Evolutionary conservation across 179 eudicot genomes (phyloP).

Genomic region (Vitellaria paradoxa): DNA sequence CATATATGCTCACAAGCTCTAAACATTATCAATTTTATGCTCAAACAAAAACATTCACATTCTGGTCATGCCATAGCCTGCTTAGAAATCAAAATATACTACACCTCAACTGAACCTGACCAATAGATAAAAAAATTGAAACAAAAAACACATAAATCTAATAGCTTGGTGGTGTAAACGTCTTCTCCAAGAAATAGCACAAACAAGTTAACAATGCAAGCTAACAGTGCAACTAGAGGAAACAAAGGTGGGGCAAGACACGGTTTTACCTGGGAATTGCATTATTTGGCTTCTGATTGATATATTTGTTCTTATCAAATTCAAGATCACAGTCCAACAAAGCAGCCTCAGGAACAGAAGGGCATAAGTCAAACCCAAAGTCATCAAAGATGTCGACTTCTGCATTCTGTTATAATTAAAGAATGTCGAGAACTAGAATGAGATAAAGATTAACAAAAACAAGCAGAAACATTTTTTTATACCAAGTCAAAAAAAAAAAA

Average conservation of each 20-base stretch:
- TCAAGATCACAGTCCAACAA: conserved; percentile 19
- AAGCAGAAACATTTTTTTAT: neutral
- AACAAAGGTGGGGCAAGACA: neutral
- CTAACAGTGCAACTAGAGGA: neutral
- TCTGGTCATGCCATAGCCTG: neutral
- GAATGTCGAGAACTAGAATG: neutral
- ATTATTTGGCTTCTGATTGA: conserved; percentile 18
- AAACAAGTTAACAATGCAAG: neutral
- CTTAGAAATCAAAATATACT: neutral
- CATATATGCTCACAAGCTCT: neutral
- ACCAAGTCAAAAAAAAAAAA: neutral
- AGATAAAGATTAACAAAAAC: neutral
- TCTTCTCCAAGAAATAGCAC: neutral
- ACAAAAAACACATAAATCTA: neutral
- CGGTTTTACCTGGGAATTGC: conserved; percentile 33
- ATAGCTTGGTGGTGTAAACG: neutral
- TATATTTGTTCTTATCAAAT: conserved; percentile 11
- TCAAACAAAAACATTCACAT: neutral
- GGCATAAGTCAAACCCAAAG: conserved; percentile 43
- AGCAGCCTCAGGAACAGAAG: conserved; percentile 35
- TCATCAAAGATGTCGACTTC: conserved; percentile 34
- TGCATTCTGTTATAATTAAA: conserved; percentile 30
- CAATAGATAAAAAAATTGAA: neutral
- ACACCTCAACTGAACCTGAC: neutral
- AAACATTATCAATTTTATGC: neutral